Evolutionary conservation across 2,329 filamentous ascomycete species (phyloP), one percentile per base, ranked within the genome.

Genomic region (Pseudocercospora macadamiae): DNA sequence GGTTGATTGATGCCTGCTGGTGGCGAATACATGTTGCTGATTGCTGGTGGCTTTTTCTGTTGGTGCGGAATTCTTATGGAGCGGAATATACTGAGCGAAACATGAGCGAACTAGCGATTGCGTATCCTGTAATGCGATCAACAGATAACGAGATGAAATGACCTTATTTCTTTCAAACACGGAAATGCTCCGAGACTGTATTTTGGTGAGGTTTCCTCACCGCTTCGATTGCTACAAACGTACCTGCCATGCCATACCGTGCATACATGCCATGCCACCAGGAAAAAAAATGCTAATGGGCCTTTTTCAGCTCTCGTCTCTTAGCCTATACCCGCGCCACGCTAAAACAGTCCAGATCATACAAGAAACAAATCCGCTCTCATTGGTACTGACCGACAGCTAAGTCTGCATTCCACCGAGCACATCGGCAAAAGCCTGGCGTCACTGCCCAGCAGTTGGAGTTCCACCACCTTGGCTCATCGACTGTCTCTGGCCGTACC

Each of bases 401-500:
- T 25, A 26, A 18, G 8, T 30, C 36, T 54, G 21, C 34, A 47
- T 9, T 14, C 52, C 28, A 28, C 10, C 21, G 12, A 49, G 26
- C 6, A 49, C 47, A 32, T 34, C 47, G 16, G 47, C 26, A 32
- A 30, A 49, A 4, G 51, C 51, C 34, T 28, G 51, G 51, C 34
- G 34, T 53, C 51, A 42, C 51, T 39, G 34, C 8, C 51, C 25
- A 23, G 32, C 16, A 14, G 10, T 39, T 21, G 47, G 47, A 12
- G 26, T 34, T 19, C 47, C 47, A 16, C 47, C 47, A 3, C 47
- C 47, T 49, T 49, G 47, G 10, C 26, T 18, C 34, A 51, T 19
- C 1, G 60, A 62, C 39, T 59, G 55, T 3, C 60, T 55, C 45
- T 65, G 63, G 12, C 63, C 63, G 37, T 65, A 65, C n/a, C 63